phyloP scores from a whole-genome alignment of 306 rosid species.

The Boehmeria nivea region DNA sequence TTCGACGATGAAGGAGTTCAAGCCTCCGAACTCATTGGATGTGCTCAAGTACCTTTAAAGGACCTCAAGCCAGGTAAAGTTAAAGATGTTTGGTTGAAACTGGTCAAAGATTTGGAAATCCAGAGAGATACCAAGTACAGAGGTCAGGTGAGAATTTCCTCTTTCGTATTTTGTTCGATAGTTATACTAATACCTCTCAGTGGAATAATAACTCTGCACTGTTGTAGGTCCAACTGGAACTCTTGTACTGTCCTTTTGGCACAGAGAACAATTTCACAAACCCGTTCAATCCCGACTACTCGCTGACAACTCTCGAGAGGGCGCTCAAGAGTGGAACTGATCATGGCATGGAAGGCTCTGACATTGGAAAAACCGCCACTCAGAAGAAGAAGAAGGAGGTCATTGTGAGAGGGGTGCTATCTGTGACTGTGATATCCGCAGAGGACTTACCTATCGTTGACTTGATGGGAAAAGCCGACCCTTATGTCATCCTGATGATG shows the following conservation, averaged over 20 bases:
- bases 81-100: slow-evolving; percentile 70
- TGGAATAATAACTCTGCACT: too few species aligned
- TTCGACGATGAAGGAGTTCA: slow-evolving; percentile 86
- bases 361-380: slow-evolving; percentile 16
- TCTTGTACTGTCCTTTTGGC: slow-evolving; percentile 75
- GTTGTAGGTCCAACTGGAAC: slow-evolving; percentile 86
- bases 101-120: slow-evolving; percentile 75
- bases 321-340: slow-evolving; percentile 41
- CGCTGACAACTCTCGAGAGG: slow-evolving; percentile 69
- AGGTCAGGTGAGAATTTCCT: slow-evolving; percentile 70
- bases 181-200: too few species aligned
- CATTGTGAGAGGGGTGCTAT: slow-evolving; percentile 80
- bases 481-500: slow-evolving; percentile 65
- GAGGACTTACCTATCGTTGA: slow-evolving; percentile 80
- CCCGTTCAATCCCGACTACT: slow-evolving; percentile 55
- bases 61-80: slow-evolving; percentile 85
- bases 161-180: not conserved
- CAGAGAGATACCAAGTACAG: slow-evolving; percentile 71
- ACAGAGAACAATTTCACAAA: slow-evolving; percentile 36
- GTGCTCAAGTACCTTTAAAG: slow-evolving; percentile 56
- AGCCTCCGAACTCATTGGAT: slow-evolving; percentile 72
- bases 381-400: slow-evolving; percentile 64
- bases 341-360: slow-evolving; percentile 28
- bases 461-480: slow-evolving; percentile 91
- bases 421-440: slow-evolving; percentile 83